These are phyloP conservation scores for Hypoxylon rubiginosum DNA, from an alignment of 2,329 filamentous ascomycete species.

Conservation along the genomic window DNA sequence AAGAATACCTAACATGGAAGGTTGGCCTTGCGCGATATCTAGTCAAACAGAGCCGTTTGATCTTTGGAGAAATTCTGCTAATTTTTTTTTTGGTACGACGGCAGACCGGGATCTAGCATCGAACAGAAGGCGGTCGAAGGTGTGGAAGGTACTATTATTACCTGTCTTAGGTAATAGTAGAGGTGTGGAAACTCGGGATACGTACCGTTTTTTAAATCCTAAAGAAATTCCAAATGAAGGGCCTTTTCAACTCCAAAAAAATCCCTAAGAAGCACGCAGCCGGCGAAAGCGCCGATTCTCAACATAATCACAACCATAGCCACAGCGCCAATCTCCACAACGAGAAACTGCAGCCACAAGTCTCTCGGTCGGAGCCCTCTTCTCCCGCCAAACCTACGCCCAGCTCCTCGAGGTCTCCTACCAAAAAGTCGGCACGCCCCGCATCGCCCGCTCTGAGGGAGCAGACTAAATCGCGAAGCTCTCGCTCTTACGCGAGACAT, in stretches of 20 bases:
- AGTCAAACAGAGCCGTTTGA: not conserved
- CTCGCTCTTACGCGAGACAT: conserved; percentile 62
- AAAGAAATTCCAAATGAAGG: conserved; percentile 52
- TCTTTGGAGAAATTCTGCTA: conserved; percentile 5
- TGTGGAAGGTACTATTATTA: conserved; percentile 37
- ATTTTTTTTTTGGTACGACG: conserved; percentile 31
- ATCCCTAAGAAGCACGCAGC: conserved; percentile 51
- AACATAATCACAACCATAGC: conserved; percentile 23
- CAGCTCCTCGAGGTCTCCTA: conserved; percentile 38
- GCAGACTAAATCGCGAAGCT: conserved; percentile 57
- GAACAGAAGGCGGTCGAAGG: conserved; percentile 37
- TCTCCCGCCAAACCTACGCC: conserved; percentile 48
- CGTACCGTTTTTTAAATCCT: conserved; percentile 31
- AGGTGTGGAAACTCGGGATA: conserved; percentile 40
- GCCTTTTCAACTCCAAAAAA: conserved; percentile 54
- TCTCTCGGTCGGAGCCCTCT: conserved; percentile 46
- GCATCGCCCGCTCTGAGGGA: conserved; percentile 49
- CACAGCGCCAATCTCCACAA: conserved; percentile 39
- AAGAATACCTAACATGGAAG: not conserved
- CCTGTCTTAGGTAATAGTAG: conserved; percentile 45
- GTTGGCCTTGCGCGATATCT: not conserved
- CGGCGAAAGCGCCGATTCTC: conserved; percentile 49
- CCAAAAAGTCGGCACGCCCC: conserved; percentile 49
- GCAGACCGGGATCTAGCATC: conserved; percentile 37
- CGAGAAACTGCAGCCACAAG: conserved; percentile 43